Base-by-base conservation (phyloP, 2,329 filamentous ascomycete species). In the Colletotrichum theobromicola region DNA sequence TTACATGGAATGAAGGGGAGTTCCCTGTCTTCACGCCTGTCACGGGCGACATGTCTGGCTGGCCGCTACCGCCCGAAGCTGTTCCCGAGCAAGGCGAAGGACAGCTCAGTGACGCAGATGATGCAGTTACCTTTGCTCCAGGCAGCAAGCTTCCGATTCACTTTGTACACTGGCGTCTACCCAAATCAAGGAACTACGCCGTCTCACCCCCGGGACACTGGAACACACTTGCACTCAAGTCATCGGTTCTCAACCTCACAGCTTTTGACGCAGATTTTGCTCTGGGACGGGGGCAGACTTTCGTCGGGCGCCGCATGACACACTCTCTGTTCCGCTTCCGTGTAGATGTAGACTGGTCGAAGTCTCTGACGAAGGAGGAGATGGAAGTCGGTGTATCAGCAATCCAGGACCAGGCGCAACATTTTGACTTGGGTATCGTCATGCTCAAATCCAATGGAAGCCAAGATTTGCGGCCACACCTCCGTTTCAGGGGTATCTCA, bases 141-240 rank as follows among this genome's bases (percentile, higher is more conserved):
- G 83, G 83, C 0, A 84, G 84, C 1, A 76, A 78, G 0, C 80
- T 92, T 0, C 90, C 90, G 4, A 83, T 83, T 1, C 88, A 92
- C 77, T 89, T 92, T 76, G 85, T 89, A 2, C 85, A 90, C 83
- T 91, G 90, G 84, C 85, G 91, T 5, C 88, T 86, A 13, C 90
- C 90, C 2, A 83, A 85, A 34, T 77, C 83, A 0, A 81, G 80
- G 64, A 85, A 83, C 74, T 92, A 87, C 82, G 82, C 79, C 2
- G 76, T 88, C 18, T 91, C 87, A 1, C 84, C 85, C 0, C 78
- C 76, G 0, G 85, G 80, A 0, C 85, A 87, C 66, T 81, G 83
- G 0, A 81, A 87, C 75, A 85, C 84, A 0, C 83, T 92, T 0
- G 83, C 84, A 2, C 79, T 92, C 1, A 83, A 76, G 2, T 87